Conservation (phyloP, 192 early-diverging fungal species). For the Entomortierella parvispora region DNA sequence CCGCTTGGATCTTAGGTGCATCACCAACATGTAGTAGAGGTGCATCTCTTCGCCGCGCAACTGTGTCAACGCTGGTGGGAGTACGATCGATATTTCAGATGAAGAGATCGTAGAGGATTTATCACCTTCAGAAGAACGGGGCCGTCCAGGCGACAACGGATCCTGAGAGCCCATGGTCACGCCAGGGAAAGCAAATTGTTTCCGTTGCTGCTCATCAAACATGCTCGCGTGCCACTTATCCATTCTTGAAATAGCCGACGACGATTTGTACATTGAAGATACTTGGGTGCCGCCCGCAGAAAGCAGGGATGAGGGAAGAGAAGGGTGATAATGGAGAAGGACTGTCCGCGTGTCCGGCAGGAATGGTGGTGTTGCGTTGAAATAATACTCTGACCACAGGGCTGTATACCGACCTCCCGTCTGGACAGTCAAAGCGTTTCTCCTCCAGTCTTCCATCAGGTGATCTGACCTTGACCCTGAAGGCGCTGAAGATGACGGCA, state of each 20-base stretch:
- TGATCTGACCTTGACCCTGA: not conserved
- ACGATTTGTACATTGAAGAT: not conserved
- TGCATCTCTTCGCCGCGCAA: conserved; percentile 35
- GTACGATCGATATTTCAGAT: not conserved
- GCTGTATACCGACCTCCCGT: conserved; percentile 46
- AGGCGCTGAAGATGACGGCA: not conserved
- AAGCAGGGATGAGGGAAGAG: not conserved
- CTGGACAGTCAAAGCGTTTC: conserved; percentile 31
- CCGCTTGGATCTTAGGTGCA: conserved; percentile 6
- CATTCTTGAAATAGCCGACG: not conserved
- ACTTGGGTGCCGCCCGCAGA: no score
- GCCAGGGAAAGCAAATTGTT: conserved; percentile 19
- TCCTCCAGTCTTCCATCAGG: conserved; percentile 24
- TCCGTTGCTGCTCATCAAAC: conserved; percentile 22
- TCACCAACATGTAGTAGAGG: conserved; percentile 20
- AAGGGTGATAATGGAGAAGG: not conserved
- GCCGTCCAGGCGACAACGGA: not conserved
- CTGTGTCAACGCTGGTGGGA: conserved; percentile 29
- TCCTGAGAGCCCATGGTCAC: not conserved
- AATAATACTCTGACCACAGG: conserved; percentile 56
- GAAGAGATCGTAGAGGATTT: not conserved
- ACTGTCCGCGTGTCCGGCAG: conserved; percentile 29
- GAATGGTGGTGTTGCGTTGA: conserved; percentile 19
- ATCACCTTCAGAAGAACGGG: not conserved
- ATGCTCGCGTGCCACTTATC: conserved; percentile 19